A percentile compares a stretch with the other conserved stretches of the same genome.
These are phyloP conservation scores for Annulohypoxylon maeteangense DNA, from an alignment of 495 filamentous ascomycete genomes.

Conservation along the genomic window DNA sequence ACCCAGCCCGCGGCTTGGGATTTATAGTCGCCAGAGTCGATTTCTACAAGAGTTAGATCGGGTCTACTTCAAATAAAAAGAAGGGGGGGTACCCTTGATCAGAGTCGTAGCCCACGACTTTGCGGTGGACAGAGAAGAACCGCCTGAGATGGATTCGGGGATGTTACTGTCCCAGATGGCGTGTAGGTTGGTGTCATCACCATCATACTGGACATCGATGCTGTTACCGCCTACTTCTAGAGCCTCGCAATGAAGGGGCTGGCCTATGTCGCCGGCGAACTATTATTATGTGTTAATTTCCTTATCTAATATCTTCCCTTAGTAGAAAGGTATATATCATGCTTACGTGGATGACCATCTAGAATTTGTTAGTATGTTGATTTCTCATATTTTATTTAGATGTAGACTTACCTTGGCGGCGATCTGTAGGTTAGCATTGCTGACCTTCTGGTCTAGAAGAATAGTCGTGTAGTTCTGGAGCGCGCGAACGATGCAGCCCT, in stretches of 20 bases:
- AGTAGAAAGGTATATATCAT: too few relatives aligned
- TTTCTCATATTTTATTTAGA: not conserved
- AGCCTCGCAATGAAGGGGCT: constrained; percentile 71
- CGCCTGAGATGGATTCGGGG: constrained; percentile 65
- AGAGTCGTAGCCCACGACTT: constrained; percentile 52
- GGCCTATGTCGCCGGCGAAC: constrained; percentile 71
- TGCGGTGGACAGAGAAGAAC: constrained; percentile 51
- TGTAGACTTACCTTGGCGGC: constrained; percentile 36
- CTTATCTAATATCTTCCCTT: constrained; percentile 2
- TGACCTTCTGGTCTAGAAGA: constrained; percentile 34
- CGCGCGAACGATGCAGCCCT: constrained; percentile 69
- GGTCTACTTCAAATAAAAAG: not conserved
- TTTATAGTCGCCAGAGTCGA: constrained; percentile 61
- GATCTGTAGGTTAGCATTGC: constrained; percentile 39
- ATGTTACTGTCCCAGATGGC: constrained; percentile 73
- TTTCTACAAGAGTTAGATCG: constrained; percentile 40
- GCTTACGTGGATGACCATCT: constrained; percentile 67
- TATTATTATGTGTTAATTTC: constrained; percentile 36
- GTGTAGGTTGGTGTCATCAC: constrained; percentile 68
- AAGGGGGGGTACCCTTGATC: constrained; percentile 34
- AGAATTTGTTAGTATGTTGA: constrained; percentile 14
- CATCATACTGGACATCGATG: constrained; percentile 66
- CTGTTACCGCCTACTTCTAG: constrained; percentile 68
- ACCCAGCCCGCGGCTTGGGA: constrained; percentile 61
- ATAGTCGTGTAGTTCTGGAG: constrained; percentile 68